Conservation (phyloP, 768 basidiomycete genomes). For the Cyclocybe aegerita region DNA sequence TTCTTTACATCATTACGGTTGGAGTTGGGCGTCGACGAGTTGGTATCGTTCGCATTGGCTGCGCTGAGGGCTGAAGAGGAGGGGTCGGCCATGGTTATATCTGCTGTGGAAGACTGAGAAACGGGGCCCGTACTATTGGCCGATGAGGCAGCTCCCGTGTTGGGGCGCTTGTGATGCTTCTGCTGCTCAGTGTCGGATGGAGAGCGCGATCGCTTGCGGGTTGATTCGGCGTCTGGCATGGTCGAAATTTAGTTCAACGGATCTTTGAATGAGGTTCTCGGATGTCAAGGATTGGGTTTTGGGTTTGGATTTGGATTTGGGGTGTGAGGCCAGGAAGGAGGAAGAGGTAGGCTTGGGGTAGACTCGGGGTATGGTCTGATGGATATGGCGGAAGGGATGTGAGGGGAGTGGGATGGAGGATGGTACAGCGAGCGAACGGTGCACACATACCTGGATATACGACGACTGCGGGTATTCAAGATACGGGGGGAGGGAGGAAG, state of each 20-base stretch:
- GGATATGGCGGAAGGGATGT: conserved; percentile 51
- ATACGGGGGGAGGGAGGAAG: neutral
- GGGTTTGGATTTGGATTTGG: conserved; percentile 31
- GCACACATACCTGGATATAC: conserved; percentile 27
- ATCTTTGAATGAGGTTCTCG: conserved; percentile 19
- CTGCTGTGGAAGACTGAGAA: conserved; percentile 42
- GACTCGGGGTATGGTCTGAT: conserved; percentile 47
- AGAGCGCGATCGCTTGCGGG: conserved; percentile 85
- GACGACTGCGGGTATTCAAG: conserved; percentile 4
- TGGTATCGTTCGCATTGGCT: conserved; percentile 49
- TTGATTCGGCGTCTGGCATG: conserved; percentile 86
- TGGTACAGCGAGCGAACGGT: conserved; percentile 17
- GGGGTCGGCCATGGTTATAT: conserved; percentile 69
- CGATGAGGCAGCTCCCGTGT: conserved; percentile 74
- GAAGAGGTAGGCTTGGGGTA: conserved; percentile 37
- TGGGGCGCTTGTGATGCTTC: conserved; percentile 81
- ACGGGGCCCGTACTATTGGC: conserved; percentile 46
- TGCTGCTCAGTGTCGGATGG: conserved; percentile 79
- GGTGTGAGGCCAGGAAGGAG: conserved; percentile 41
- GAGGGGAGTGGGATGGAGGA: conserved; percentile 59
- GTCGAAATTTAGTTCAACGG: conserved; percentile 53
- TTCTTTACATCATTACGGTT: conserved; percentile 43
- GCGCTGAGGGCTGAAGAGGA: conserved; percentile 37
- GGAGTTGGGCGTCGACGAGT: conserved; percentile 50
- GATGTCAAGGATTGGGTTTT: conserved; percentile 20